phyloP scores from a whole-genome alignment of 1,284 basidiomycete genomes.

The Ceratobasidium sp. region DNA sequence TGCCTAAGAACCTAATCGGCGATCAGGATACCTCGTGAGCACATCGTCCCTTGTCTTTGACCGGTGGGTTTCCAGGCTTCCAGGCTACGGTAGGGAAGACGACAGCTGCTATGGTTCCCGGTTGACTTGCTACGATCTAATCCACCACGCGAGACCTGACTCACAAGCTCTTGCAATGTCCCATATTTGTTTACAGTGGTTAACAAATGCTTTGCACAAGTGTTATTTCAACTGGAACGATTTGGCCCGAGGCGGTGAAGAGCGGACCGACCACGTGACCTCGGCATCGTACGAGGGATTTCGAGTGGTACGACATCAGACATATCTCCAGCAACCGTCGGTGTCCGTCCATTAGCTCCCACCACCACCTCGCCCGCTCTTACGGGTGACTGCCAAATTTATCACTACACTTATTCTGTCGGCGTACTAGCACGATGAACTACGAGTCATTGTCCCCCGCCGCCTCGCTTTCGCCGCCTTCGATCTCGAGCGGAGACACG shows the following conservation, averaged over 20 bases:
- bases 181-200: neutral
- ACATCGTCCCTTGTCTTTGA: too few species aligned
- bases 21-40: too few species aligned
- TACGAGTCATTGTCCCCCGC: conserved; percentile 33
- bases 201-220: neutral
- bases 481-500: conserved; percentile 35
- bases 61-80: too few species aligned
- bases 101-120: neutral
- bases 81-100: conserved; percentile 18
- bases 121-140: neutral
- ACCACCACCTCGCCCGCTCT: conserved; percentile 14
- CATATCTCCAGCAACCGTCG: conserved; percentile 26
- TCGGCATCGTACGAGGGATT: conserved; percentile 21
- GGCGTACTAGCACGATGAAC: conserved; percentile 16
- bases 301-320: conserved; percentile 26
- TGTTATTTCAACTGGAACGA: neutral
- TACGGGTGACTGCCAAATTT: neutral
- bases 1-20: too few species aligned
- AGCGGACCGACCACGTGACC: neutral
- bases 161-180: neutral
- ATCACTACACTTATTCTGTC: neutral
- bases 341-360: conserved; percentile 17
- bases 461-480: conserved; percentile 34
- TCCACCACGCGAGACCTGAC: neutral
- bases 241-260: neutral